Conservation (phyloP, 2,329 filamentous ascomycete genomes). For the Colletotrichum orchidophilum region DNA sequence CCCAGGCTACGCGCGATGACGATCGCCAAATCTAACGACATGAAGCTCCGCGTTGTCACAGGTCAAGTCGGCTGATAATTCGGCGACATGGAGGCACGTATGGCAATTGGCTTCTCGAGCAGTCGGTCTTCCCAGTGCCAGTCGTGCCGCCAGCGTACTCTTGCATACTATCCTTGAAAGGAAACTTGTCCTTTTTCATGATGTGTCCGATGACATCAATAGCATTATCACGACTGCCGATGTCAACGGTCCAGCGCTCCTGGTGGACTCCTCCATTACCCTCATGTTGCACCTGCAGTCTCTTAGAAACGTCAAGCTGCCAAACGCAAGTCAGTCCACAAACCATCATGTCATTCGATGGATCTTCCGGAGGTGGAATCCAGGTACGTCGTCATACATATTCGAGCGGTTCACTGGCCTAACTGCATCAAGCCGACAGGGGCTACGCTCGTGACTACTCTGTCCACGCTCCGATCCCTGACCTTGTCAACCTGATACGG, state of each 20-base stretch:
- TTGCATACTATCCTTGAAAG: conserved; percentile 74
- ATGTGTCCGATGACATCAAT: conserved; percentile 75
- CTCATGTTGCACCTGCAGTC: conserved; percentile 78
- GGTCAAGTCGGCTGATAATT: conserved; percentile 45
- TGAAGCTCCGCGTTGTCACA: conserved; percentile 43
- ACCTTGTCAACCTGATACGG: conserved; percentile 75
- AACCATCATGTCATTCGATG: conserved; percentile 81
- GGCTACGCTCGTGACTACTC: conserved; percentile 73
- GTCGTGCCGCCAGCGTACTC: conserved; percentile 80
- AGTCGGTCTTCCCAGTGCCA: conserved; percentile 74
- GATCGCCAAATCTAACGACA: conserved; percentile 35
- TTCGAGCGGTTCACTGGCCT: neutral
- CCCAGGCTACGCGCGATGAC: neutral
- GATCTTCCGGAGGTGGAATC: conserved; percentile 84
- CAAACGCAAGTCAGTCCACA: conserved; percentile 72
- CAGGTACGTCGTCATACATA: conserved; percentile 63
- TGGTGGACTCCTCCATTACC: conserved; percentile 82
- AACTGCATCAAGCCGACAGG: conserved; percentile 65
- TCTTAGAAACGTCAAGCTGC: conserved; percentile 72
- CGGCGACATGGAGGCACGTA: conserved; percentile 69
- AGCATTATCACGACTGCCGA: conserved; percentile 80
- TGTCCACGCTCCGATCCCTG: conserved; percentile 69
- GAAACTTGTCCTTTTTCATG: conserved; percentile 73
- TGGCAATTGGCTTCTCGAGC: conserved; percentile 81
- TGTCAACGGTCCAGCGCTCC: conserved; percentile 78